phyloP scores from a whole-genome alignment of 2,329 filamentous ascomycete genomes.

The Trichoderma cornu-damae region DNA sequence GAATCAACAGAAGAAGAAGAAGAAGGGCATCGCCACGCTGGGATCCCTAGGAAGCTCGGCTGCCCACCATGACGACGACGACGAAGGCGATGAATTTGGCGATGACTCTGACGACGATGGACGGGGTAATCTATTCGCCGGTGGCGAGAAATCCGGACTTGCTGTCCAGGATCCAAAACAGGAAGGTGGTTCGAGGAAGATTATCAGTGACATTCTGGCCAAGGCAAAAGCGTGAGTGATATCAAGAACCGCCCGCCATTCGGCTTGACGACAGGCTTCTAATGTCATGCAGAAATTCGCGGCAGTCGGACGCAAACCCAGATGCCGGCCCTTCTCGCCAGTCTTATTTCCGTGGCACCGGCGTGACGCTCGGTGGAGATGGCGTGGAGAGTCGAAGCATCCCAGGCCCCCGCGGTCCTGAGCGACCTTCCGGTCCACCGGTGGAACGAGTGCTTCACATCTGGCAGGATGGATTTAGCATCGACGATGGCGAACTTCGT shows the following conservation, averaged over 20 bases:
- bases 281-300: slow-evolving; percentile 49
- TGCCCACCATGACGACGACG: slow-evolving; percentile 47
- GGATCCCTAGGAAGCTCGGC: slow-evolving; percentile 50
- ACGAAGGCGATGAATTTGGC: slow-evolving; percentile 57
- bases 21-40: slow-evolving; percentile 57
- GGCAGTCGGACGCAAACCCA: slow-evolving; percentile 46
- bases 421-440: slow-evolving; percentile 36
- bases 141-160: slow-evolving; percentile 75
- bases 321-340: slow-evolving; percentile 49
- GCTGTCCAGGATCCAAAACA: slow-evolving; percentile 59
- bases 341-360: slow-evolving; percentile 61
- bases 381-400: slow-evolving; percentile 65
- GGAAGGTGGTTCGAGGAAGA: slow-evolving; percentile 46
- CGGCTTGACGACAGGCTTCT: slow-evolving; percentile 12
- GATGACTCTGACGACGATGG: slow-evolving; percentile 54
- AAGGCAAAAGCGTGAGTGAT: slow-evolving; percentile 55
- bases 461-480: slow-evolving; percentile 80
- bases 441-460: slow-evolving; percentile 69
- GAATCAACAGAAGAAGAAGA: slow-evolving; percentile 51
- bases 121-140: slow-evolving; percentile 68
- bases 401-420: slow-evolving; percentile 49
- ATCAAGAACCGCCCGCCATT: not conserved
- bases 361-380: slow-evolving; percentile 73
- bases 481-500: slow-evolving; percentile 73
- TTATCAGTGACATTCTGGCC: slow-evolving; percentile 59